Evolutionary conservation across 257 asterid species (phyloP).

Genomic region (Solanum peruvianum): DNA sequence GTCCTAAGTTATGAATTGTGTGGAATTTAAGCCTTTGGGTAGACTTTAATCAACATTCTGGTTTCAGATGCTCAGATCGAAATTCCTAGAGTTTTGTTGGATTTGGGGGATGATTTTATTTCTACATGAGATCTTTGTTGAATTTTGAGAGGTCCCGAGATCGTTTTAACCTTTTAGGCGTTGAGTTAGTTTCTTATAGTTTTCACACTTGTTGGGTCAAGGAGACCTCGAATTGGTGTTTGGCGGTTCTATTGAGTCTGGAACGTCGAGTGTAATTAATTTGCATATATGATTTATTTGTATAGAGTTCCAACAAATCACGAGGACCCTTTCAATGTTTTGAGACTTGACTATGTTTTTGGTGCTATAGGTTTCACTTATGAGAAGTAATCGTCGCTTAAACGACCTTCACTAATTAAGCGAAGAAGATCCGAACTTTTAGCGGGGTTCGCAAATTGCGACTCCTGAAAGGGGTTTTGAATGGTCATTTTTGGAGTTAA

Average conservation of each 20-base stretch:
- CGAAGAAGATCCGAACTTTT: no score
- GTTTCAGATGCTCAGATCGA: not conserved
- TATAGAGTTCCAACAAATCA: no score
- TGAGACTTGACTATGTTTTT: not conserved
- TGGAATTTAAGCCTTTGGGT: not conserved
- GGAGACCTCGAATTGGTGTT: no score
- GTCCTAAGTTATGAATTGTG: not conserved
- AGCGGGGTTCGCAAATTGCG: accelerated
- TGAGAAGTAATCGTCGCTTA: no score
- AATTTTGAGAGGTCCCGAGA: not conserved
- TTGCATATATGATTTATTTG: no score
- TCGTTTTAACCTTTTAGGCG: not conserved
- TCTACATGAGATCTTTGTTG: not conserved
- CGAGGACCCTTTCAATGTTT: no score
- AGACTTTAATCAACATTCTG: not conserved
- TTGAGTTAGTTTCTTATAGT: not conserved
- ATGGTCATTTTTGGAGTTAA: not conserved
- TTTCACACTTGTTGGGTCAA: not conserved
- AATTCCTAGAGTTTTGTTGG: not conserved
- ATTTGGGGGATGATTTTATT: not conserved
- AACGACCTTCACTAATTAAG: no score
- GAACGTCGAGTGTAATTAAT: not conserved
- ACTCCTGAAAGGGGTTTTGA: not conserved
- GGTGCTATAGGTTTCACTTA: no score
- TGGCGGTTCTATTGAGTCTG: not conserved